A percentile compares a stretch with the other conserved stretches of the same genome.
These are phyloP conservation scores for Leptographium wingfieldii DNA, from an alignment of 2,329 filamentous ascomycete genomes.

Conservation along the genomic window DNA sequence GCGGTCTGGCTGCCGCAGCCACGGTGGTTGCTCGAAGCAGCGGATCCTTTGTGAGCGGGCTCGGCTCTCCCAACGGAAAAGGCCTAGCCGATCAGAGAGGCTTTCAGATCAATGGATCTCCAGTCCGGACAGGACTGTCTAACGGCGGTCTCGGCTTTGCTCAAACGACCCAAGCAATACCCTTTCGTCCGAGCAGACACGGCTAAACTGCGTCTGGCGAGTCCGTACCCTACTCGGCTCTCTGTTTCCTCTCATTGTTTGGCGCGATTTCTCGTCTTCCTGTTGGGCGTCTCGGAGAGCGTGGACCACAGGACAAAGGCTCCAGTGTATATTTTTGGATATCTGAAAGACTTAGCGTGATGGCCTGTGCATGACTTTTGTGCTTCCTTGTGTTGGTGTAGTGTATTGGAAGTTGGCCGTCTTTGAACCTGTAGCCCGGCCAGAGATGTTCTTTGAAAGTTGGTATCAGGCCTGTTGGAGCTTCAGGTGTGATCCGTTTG, in stretches of 20 bases:
- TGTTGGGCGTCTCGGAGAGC: neutral
- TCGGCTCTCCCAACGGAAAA: no score
- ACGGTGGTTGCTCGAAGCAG: no score
- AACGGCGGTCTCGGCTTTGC: neutral
- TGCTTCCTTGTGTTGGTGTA: neutral
- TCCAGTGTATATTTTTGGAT: neutral
- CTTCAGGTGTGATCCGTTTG: no score
- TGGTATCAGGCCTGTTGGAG: no score
- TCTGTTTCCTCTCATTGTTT: neutral
- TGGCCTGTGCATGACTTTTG: neutral
- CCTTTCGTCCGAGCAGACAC: neutral
- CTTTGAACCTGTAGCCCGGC: no score
- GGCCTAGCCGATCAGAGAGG: no score
- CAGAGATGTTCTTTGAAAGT: no score
- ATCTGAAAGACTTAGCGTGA: neutral
- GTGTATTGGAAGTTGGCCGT: no score
- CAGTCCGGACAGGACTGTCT: neutral
- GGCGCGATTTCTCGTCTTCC: neutral
- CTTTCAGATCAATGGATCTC: no score
- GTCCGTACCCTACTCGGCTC: neutral
- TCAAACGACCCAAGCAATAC: neutral
- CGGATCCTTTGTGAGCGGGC: neutral
- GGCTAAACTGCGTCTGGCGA: neutral
- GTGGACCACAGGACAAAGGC: neutral
- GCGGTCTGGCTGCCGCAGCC: no score